Evolutionary conservation across 371 early-diverging fungal genomes (phyloP).

Genomic region (Lichtheimia corymbifera): DNA sequence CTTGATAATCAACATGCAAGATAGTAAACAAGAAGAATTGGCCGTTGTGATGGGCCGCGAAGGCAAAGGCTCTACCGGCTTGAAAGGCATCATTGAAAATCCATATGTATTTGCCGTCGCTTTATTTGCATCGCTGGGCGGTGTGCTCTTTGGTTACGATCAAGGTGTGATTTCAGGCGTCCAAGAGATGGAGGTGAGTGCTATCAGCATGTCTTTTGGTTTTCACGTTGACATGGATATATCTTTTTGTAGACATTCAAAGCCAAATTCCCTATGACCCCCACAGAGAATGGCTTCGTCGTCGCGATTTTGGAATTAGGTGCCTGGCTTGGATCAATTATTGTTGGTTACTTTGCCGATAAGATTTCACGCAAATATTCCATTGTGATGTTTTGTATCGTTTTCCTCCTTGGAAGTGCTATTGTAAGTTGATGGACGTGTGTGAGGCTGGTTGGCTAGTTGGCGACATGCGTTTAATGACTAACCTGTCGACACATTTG

Average conservation of each 20-base stretch:
- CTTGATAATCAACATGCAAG: too few species aligned
- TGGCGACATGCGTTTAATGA: not conserved
- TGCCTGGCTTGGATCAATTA: constrained; percentile 55
- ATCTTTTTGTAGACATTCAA: constrained; percentile 23
- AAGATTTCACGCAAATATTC: constrained; percentile 68
- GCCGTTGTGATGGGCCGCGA: too few species aligned
- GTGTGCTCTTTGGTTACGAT: constrained; percentile 50
- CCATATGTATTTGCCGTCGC: constrained; percentile 44
- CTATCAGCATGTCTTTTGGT: not conserved
- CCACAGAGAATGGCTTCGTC: constrained; percentile 40
- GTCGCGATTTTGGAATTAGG: constrained; percentile 64
- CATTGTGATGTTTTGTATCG: constrained; percentile 61
- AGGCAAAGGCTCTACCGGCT: constrained; percentile 12
- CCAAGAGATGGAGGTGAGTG: constrained; percentile 35
- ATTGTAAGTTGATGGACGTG: constrained; percentile 28
- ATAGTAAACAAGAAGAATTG: too few species aligned
- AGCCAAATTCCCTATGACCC: constrained; percentile 28
- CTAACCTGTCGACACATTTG: not conserved
- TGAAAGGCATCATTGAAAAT: constrained; percentile 37
- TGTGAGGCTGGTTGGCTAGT: too few species aligned
- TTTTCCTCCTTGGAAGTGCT: constrained; percentile 68
- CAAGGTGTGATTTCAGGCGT: constrained; percentile 53
- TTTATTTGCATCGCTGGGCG: constrained; percentile 48
- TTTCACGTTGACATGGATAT: not conserved
- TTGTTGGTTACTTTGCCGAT: constrained; percentile 65